Evolutionary conservation across 352 stramenopile species (phyloP).

Genomic region (Pythium monospermum): DNA sequence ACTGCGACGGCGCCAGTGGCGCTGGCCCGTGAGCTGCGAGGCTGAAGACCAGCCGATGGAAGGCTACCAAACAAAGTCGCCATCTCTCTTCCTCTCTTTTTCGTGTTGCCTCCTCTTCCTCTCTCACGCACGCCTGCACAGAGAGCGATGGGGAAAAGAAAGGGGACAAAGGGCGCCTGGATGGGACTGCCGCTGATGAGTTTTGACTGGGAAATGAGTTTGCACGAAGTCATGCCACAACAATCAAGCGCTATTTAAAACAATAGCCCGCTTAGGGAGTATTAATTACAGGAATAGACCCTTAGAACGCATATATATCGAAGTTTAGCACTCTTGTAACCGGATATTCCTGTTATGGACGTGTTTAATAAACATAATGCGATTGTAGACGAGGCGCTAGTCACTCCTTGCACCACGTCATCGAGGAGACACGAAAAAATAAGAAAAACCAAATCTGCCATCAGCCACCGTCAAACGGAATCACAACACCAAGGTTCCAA

Average conservation of each 20-base stretch:
- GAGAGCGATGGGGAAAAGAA: too few relatives aligned
- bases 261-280: too few relatives aligned
- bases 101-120: too few relatives aligned
- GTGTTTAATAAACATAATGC: not conserved
- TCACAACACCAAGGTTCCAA: conserved; percentile 3
- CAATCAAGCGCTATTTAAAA: too few relatives aligned
- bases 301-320: not conserved
- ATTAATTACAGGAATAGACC: not conserved
- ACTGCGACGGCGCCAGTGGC: conserved; percentile 8
- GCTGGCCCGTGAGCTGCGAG: conserved; percentile 18
- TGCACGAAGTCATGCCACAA: too few relatives aligned
- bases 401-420: conserved; percentile 17
- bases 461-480: not conserved
- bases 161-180: too few relatives aligned
- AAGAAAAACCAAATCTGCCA: too few relatives aligned
- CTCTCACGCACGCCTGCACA: too few relatives aligned
- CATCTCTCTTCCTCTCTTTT: conserved; percentile 25
- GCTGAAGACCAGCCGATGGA: conserved; percentile 52
- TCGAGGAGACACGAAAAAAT: conserved; percentile 14
- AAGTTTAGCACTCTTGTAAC: not conserved
- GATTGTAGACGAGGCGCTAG: not conserved
- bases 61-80: conserved; percentile 68
- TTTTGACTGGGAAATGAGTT: too few relatives aligned
- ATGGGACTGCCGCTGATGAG: too few relatives aligned
- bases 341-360: not conserved